These are phyloP conservation scores for Cladosporium cucumerinum DNA, from an alignment of 2,329 filamentous ascomycete genomes.

Conservation along the genomic window DNA sequence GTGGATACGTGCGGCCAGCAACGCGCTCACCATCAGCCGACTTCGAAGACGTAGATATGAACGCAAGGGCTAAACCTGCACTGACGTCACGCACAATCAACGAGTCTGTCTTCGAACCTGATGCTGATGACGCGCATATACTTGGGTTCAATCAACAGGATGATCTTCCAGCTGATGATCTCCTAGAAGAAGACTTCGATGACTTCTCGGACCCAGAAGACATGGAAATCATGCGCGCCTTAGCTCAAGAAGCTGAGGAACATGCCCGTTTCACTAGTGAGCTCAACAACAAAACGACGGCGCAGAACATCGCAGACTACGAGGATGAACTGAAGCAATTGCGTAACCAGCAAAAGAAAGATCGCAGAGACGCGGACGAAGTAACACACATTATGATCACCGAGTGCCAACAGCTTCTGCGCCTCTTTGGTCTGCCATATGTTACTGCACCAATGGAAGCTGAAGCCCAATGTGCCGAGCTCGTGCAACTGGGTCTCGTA, in stretches of 20 bases:
- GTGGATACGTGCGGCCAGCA: neutral
- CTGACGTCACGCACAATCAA: neutral
- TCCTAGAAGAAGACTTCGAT: constrained; percentile 37
- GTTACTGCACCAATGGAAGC: constrained; percentile 99
- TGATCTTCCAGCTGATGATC: constrained; percentile 10
- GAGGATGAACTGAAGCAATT: constrained; percentile 83
- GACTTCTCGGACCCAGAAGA: constrained; percentile 80
- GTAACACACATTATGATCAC: constrained; percentile 94
- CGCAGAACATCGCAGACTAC: constrained; percentile 72
- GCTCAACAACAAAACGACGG: constrained; percentile 68
- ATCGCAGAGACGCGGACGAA: constrained; percentile 91
- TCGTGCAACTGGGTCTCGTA: constrained; percentile 80
- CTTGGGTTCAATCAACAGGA: constrained; percentile 31
- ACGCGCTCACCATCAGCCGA: constrained; percentile 46
- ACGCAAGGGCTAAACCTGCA: constrained; percentile 7
- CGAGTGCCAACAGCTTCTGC: constrained; percentile 87
- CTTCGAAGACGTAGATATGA: constrained; percentile 50
- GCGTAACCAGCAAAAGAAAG: constrained; percentile 92
- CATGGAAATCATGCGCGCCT: constrained; percentile 78
- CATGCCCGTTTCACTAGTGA: constrained; percentile 88
- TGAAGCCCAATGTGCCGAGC: constrained; percentile 92
- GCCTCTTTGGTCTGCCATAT: constrained; percentile 90
- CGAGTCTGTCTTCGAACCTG: neutral
- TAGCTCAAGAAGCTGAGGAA: constrained; percentile 88
- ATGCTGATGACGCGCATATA: neutral